These are phyloP conservation scores for Emergomyces pasteurianus DNA, from an alignment of 2,329 filamentous ascomycete genomes.

Conservation along the genomic window DNA sequence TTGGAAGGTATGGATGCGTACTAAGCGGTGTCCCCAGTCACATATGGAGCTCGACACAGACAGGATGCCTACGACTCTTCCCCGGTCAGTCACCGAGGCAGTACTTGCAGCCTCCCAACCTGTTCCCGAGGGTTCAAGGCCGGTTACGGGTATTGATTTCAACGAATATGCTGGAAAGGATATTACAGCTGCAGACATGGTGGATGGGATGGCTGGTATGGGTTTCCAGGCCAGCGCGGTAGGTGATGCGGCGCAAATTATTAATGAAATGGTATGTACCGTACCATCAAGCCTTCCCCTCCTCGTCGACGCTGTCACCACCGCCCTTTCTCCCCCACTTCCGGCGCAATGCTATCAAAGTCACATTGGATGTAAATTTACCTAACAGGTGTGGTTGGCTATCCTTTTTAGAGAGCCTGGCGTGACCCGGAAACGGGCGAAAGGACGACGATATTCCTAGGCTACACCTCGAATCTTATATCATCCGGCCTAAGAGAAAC, in stretches of 20 bases:
- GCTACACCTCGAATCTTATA: slow-evolving; percentile 95
- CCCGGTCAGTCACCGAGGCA: slow-evolving; percentile 57
- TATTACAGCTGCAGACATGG: slow-evolving; percentile 75
- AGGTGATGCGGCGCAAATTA: slow-evolving; percentile 76
- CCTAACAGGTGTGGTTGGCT: not conserved
- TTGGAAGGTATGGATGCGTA: no score
- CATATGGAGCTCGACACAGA: not conserved
- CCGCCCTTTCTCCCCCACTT: not conserved
- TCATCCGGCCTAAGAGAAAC: slow-evolving; percentile 89
- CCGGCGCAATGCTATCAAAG: not conserved
- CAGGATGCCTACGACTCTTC: slow-evolving; percentile 33
- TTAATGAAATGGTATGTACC: slow-evolving; percentile 86
- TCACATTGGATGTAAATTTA: not conserved
- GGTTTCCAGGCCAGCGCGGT: slow-evolving; percentile 74
- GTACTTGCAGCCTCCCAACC: slow-evolving; percentile 76
- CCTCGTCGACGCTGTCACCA: no score
- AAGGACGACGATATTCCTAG: slow-evolving; percentile 86
- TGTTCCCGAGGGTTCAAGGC: slow-evolving; percentile 63
- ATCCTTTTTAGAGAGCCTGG: slow-evolving; percentile 55
- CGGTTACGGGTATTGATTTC: slow-evolving; percentile 88
- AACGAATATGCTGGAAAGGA: slow-evolving; percentile 58
- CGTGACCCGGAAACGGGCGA: slow-evolving; percentile 65
- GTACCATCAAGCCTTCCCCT: no score
- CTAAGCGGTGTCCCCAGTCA: no score
- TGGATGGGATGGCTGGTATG: slow-evolving; percentile 73